Percentiles rank a stretch among this genome's conserved stretches.
phyloP scores from a whole-genome alignment of 345 rosid genomes.

The Punica granatum region DNA sequence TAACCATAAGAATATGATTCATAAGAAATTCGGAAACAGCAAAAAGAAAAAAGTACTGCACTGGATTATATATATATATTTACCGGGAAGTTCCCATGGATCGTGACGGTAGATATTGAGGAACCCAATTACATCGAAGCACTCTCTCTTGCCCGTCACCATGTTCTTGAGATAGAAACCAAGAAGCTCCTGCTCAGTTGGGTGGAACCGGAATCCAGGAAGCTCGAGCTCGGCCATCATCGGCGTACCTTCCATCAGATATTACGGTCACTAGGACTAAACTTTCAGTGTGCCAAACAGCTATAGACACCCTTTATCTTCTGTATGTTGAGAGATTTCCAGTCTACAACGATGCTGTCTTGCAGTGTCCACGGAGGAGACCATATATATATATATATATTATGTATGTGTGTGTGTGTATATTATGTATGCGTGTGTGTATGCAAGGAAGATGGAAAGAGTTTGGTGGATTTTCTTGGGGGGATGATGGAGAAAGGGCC shows the following conservation, averaged over 20 bases:
- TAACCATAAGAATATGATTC: neutral
- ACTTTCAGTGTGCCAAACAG: too few species aligned
- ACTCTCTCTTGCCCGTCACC: conserved; percentile 39
- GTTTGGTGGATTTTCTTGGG: too few species aligned
- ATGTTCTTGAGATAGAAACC: conserved; percentile 74
- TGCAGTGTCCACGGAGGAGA: too few species aligned
- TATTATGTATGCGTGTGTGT: too few species aligned
- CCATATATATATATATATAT: too few species aligned
- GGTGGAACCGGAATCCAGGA: conserved; percentile 94
- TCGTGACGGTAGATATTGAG: conserved; percentile 70
- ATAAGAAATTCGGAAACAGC: neutral
- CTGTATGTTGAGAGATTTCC: too few species aligned
- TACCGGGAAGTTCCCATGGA: conserved; percentile 86
- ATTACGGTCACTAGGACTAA: neutral
- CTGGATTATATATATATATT: neutral
- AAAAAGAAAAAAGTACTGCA: neutral
- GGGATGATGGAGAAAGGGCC: too few species aligned
- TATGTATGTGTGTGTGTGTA: too few species aligned
- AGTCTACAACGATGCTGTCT: too few species aligned
- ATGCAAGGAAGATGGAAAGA: too few species aligned
- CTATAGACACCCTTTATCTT: too few species aligned
- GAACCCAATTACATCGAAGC: conserved; percentile 48
- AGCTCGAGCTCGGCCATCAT: conserved; percentile 33
- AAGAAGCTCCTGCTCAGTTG: conserved; percentile 87
- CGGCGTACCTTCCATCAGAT: neutral